These are phyloP conservation scores for Botryosphaeria agaves DNA, from an alignment of 2,329 filamentous ascomycete species.

Conservation along the genomic window DNA sequence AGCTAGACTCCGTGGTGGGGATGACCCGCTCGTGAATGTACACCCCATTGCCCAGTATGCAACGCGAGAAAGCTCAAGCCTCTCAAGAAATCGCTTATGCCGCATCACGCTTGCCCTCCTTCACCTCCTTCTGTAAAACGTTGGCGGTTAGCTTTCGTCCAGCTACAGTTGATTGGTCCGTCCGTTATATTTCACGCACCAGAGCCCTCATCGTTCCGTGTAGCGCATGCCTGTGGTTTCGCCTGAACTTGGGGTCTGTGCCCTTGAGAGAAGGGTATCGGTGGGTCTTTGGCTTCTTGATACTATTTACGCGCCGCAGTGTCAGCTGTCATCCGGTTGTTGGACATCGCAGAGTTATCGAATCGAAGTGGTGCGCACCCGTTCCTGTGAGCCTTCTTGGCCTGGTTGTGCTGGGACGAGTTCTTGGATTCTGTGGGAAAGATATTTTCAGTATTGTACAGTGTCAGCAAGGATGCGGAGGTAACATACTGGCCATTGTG, in stretches of 20 bases:
- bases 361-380: slow-evolving; percentile 45
- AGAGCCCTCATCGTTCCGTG: slow-evolving; percentile 97
- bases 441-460: slow-evolving; percentile 4
- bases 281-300: slow-evolving; percentile 99
- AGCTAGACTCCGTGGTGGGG: too few relatives aligned
- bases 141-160: slow-evolving; percentile 2
- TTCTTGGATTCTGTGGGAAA: slow-evolving; percentile 81
- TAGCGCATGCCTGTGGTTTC: slow-evolving; percentile 99
- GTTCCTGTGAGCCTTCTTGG: slow-evolving; percentile 97
- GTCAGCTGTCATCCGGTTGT: too few relatives aligned
- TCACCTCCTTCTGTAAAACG: slow-evolving; percentile 71
- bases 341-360: too few relatives aligned
- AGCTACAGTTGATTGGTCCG: too few relatives aligned
- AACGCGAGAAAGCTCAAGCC: too few relatives aligned
- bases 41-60: too few relatives aligned
- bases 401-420: slow-evolving; percentile 98
- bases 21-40: too few relatives aligned
- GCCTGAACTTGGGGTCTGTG: slow-evolving; percentile 98
- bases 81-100: slow-evolving; percentile 47
- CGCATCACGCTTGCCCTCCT: slow-evolving; percentile 84
- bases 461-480: background rate
- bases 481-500: slow-evolving; percentile 54
- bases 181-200: slow-evolving; percentile 43
- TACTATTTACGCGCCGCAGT: slow-evolving; percentile 38
- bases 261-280: slow-evolving; percentile 98